phyloP scores from a whole-genome alignment of 106 monocot genomes.

The Acorus gramineus region DNA sequence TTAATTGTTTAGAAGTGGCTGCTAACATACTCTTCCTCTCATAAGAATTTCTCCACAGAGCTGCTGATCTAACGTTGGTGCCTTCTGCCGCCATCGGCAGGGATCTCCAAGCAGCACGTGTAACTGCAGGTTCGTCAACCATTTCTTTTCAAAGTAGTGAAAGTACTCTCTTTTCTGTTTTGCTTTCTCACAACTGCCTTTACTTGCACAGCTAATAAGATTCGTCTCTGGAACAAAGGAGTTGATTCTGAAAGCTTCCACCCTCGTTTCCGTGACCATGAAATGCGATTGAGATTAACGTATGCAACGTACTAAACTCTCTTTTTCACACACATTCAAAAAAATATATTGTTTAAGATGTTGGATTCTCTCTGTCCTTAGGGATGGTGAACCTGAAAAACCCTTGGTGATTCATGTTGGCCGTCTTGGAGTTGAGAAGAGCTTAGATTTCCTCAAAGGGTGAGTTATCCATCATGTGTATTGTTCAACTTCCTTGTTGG shows the following conservation, averaged over 20 bases:
- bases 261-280: conserved; percentile 51
- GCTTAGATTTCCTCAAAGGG: conserved; percentile 88
- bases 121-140: conserved; percentile 41
- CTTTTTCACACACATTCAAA: not conserved
- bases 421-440: conserved; percentile 89
- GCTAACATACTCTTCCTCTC: not conserved
- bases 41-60: conserved; percentile 79
- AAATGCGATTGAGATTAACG: conserved; percentile 80
- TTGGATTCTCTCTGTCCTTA: conserved; percentile 11
- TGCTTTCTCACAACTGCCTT: not conserved
- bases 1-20: not conserved
- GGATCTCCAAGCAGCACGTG: conserved; percentile 64
- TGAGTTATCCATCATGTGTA: conserved; percentile 13
- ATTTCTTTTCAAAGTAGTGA: not conserved
- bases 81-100: conserved; percentile 69
- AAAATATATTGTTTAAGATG: not conserved
- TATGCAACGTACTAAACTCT: conserved; percentile 12
- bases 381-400: conserved; percentile 84
- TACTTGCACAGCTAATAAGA: conserved; percentile 53
- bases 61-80: conserved; percentile 94
- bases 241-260: conserved; percentile 91
- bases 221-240: conserved; percentile 93
- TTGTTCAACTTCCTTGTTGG: too few relatives aligned
- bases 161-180: not conserved
- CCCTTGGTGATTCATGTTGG: conserved; percentile 95